Evolutionary conservation across 257 asterid genomes (phyloP).

Genomic region (Solanum infundibuliforme): DNA sequence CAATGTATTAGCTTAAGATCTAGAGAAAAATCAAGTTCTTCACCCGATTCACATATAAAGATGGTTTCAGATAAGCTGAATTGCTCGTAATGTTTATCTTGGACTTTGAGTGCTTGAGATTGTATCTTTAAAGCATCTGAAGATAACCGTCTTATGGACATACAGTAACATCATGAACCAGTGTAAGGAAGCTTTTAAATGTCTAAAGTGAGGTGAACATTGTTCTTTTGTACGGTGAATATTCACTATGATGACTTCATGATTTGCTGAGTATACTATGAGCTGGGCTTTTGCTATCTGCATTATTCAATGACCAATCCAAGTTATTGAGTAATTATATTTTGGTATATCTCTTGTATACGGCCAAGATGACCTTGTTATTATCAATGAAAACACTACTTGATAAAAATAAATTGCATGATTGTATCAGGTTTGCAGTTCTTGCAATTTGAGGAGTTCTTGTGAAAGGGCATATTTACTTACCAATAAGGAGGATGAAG

Average conservation of each 20-base stretch:
- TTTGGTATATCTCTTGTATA: not conserved
- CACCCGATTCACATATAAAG: not conserved
- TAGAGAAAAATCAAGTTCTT: not conserved
- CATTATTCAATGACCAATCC: not conserved
- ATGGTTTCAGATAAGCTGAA: not conserved
- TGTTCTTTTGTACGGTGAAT: not conserved
- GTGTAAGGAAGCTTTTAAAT: not conserved
- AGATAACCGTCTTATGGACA: not conserved
- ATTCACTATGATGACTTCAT: not conserved
- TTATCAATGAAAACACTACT: not conserved
- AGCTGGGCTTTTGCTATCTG: not conserved
- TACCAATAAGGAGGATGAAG: slow-evolving; percentile 92
- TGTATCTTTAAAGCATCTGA: not conserved
- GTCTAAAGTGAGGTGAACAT: not conserved
- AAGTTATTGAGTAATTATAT: not conserved
- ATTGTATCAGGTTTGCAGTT: slow-evolving; percentile 76
- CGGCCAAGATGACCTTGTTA: not conserved
- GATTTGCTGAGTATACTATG: not conserved
- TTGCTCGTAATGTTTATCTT: not conserved
- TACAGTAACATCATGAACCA: not conserved
- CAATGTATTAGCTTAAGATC: not conserved
- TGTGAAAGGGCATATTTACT: slow-evolving; percentile 88
- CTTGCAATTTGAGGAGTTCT: slow-evolving; percentile 83
- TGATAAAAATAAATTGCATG: not conserved
- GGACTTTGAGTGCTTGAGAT: not conserved